Conservation (phyloP, 805 yeast genomes). For the Starmerella roubikii region DNA sequence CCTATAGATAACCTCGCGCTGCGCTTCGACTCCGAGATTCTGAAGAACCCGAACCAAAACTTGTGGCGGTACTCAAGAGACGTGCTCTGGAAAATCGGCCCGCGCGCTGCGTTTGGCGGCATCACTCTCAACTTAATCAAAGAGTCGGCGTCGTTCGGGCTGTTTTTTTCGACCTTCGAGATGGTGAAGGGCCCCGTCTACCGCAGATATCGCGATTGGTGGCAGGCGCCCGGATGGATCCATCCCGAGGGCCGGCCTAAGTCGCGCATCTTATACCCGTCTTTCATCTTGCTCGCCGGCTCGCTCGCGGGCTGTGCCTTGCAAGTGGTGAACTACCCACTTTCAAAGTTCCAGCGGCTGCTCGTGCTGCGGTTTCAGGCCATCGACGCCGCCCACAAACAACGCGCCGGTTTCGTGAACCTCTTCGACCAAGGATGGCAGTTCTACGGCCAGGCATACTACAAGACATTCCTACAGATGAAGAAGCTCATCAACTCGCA, state of each 20-base stretch:
- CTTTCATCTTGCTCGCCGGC: conserved; percentile 70
- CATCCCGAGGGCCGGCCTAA: conserved; percentile 22
- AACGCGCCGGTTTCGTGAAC: conserved; percentile 5
- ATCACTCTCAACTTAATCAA: conserved; percentile 63
- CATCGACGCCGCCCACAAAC: conserved; percentile 40
- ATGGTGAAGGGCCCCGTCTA: conserved; percentile 44
- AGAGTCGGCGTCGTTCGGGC: conserved; percentile 71
- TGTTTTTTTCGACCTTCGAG: conserved; percentile 72
- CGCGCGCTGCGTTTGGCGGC: conserved; percentile 81
- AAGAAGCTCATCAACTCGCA: conserved; percentile 37
- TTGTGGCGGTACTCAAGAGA: conserved; percentile 64
- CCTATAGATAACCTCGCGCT: conserved; percentile 87
- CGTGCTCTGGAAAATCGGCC: conserved; percentile 60
- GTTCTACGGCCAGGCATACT: conserved; percentile 62
- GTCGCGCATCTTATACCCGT: conserved; percentile 42
- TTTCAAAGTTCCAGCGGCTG: conserved; percentile 62
- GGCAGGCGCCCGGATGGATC: conserved; percentile 21
- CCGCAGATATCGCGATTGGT: conserved; percentile 22
- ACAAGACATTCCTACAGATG: conserved; percentile 57
- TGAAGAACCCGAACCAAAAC: conserved; percentile 30
- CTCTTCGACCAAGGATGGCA: conserved; percentile 20
- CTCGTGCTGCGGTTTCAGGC: conserved; percentile 73
- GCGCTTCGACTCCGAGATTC: conserved; percentile 62
- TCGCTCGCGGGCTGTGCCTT: conserved; percentile 71
- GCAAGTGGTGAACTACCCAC: conserved; percentile 70